These are phyloP conservation scores for Termitomyces bulborhizus DNA, from an alignment of 768 basidiomycete species.

Conservation along the genomic window DNA sequence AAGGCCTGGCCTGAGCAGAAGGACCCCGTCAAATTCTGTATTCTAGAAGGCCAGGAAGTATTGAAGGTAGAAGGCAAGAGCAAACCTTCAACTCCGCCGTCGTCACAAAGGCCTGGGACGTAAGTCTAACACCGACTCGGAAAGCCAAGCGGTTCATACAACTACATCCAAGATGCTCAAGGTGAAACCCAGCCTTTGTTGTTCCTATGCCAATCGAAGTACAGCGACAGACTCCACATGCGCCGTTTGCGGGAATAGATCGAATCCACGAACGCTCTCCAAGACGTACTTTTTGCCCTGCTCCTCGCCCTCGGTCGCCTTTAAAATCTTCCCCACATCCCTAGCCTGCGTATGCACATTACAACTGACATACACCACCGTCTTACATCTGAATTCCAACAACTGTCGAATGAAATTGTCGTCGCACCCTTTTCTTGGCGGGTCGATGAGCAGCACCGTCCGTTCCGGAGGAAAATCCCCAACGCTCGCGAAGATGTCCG, in stretches of 20 bases:
- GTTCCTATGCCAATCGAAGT: conserved; percentile 37
- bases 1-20: neutral
- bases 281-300: conserved; percentile 56
- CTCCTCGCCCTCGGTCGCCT: conserved; percentile 30
- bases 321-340: conserved; percentile 74
- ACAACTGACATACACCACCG: conserved; percentile 88
- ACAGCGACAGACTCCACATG: conserved; percentile 86
- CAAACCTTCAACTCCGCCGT: neutral
- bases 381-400: conserved; percentile 55
- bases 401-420: conserved; percentile 72
- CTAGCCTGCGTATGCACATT: conserved; percentile 93
- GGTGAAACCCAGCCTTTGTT: neutral
- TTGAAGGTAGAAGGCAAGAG: neutral
- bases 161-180: neutral
- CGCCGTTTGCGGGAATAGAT: conserved; percentile 94
- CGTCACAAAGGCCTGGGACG: neutral
- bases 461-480: conserved; percentile 53
- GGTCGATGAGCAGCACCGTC: conserved; percentile 80
- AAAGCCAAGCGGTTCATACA: neutral
- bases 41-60: neutral
- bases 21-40: neutral
- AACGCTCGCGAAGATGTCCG: conserved; percentile 74
- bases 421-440: conserved; percentile 94
- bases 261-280: conserved; percentile 84
- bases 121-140: neutral